These are phyloP conservation scores for Corymbia calophylla DNA, from an alignment of 441 rosid species.

Conservation along the genomic window DNA sequence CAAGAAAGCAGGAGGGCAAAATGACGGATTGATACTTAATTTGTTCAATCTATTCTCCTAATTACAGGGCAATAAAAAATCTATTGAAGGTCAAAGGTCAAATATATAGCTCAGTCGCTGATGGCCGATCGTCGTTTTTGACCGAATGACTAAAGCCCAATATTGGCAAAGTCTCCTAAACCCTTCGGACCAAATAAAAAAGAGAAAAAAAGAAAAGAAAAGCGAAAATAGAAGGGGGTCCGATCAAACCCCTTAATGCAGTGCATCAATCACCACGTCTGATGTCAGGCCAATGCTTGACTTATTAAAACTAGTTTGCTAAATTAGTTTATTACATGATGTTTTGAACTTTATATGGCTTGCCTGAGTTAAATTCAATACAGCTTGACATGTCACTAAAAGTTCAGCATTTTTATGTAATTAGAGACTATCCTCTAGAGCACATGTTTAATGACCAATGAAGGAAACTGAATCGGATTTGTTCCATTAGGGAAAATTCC, in stretches of 20 bases:
- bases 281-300: neutral
- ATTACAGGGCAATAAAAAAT: neutral
- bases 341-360: too few relatives aligned
- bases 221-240: neutral
- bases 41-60: neutral
- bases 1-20: too few relatives aligned
- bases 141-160: neutral
- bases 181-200: neutral
- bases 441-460: neutral
- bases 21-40: neutral
- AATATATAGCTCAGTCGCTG: neutral
- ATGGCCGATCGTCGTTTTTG: neutral
- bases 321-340: neutral
- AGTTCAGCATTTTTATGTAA: too few relatives aligned
- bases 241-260: too few relatives aligned
- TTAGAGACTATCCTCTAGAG: neutral
- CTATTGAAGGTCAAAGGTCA: neutral
- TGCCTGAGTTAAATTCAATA: too few relatives aligned
- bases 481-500: neutral
- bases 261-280: neutral
- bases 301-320: neutral
- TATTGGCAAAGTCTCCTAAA: neutral
- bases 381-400: neutral
- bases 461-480: too few relatives aligned
- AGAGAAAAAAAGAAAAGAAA: rapidly evolving